These are phyloP conservation scores for Bisporella sp. DNA, from an alignment of 2,329 filamentous ascomycete genomes.

Conservation along the genomic window DNA sequence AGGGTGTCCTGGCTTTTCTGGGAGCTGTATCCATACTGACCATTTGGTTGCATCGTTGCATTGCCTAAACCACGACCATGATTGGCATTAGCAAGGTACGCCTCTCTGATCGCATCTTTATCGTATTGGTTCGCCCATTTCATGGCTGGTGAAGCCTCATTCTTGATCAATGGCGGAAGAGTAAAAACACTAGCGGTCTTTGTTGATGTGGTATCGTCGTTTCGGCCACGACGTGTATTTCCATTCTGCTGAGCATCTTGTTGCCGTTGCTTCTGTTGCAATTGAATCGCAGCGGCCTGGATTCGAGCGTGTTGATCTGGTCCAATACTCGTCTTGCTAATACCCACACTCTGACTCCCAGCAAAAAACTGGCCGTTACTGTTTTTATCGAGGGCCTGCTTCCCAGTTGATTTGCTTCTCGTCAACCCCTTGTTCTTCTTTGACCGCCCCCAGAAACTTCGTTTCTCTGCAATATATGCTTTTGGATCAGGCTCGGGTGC, in stretches of 20 bases:
- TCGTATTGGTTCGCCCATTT: slow-evolving; percentile 97
- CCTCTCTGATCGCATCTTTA: slow-evolving; percentile 75
- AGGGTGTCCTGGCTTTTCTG: neutral
- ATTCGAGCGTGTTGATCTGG: slow-evolving; percentile 91
- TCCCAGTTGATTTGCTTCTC: slow-evolving; percentile 65
- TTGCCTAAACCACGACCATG: slow-evolving; percentile 60
- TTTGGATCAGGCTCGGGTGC: slow-evolving; percentile 76
- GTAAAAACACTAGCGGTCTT: slow-evolving; percentile 91
- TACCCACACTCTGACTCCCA: slow-evolving; percentile 31
- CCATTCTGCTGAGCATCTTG: slow-evolving; percentile 47
- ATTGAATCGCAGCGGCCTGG: slow-evolving; percentile 78
- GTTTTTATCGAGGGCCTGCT: slow-evolving; percentile 44
- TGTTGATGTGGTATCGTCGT: slow-evolving; percentile 48
- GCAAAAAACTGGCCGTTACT: slow-evolving; percentile 29
- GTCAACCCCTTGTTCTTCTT: slow-evolving; percentile 55
- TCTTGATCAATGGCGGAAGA: slow-evolving; percentile 75
- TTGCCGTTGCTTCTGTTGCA: slow-evolving; percentile 71
- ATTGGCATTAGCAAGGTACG: slow-evolving; percentile 71
- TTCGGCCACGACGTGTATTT: slow-evolving; percentile 44
- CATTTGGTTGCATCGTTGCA: slow-evolving; percentile 38
- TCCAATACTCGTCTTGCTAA: slow-evolving; percentile 77
- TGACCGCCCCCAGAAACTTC: slow-evolving; percentile 85
- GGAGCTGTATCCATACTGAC: slow-evolving; percentile 12
- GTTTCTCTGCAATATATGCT: slow-evolving; percentile 92
- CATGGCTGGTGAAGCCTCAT: slow-evolving; percentile 85